phyloP scores from a whole-genome alignment of 345 rosid genomes.

The Corchorus capsularis region DNA sequence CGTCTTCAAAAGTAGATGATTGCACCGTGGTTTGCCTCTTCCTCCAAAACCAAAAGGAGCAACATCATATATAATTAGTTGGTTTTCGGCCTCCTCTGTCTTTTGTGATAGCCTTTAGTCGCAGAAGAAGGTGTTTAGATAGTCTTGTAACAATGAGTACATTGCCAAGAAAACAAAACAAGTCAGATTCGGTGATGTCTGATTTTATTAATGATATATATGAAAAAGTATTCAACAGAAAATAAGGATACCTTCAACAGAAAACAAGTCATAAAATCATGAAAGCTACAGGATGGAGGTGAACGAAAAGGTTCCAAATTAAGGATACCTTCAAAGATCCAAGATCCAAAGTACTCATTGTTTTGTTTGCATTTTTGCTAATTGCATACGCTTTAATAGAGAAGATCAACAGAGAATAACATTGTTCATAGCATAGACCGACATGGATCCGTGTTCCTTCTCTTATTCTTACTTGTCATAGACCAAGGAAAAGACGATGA shows the following conservation, averaged over 20 bases:
- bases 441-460: neutral
- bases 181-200: neutral
- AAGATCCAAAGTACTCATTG: neutral
- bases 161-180: neutral
- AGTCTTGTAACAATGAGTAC: too few relatives aligned
- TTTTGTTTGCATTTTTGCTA: neutral
- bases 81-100: neutral
- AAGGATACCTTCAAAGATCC: neutral
- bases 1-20: slow-evolving; percentile 63
- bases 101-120: too few relatives aligned
- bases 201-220: neutral
- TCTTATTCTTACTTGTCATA: neutral
- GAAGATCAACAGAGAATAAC: neutral
- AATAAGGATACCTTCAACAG: too few relatives aligned
- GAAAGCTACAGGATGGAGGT: neutral
- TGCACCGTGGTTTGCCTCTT: slow-evolving; percentile 66
- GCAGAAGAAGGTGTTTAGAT: too few relatives aligned
- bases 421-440: neutral
- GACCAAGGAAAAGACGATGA: neutral
- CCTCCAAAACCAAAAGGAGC: slow-evolving; percentile 42
- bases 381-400: neutral
- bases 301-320: neutral
- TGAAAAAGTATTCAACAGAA: too few relatives aligned
- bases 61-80: slow-evolving; percentile 7
- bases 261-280: neutral